Conservation (phyloP, 768 basidiomycete species). For the Tylopilus balloui region DNA sequence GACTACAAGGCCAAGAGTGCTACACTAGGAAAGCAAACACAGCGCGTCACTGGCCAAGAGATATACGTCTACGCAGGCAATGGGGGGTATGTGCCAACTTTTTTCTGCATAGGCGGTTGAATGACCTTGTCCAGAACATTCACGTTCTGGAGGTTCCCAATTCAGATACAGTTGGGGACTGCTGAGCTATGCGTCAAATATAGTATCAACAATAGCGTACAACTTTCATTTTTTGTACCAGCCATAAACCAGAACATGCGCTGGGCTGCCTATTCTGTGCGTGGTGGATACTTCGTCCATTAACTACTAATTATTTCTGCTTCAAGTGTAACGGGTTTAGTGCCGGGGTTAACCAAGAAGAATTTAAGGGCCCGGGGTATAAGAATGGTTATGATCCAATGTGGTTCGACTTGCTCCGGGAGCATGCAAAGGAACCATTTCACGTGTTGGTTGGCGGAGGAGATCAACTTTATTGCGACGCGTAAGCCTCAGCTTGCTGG, state of each 20-base stretch:
- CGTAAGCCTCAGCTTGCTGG: constrained; percentile 37
- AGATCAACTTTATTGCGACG: constrained; percentile 87
- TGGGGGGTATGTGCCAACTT: constrained; percentile 42
- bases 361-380: constrained; percentile 78
- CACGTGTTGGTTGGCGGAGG: constrained; percentile 93
- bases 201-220: constrained; percentile 74
- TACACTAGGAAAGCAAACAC: constrained; percentile 30
- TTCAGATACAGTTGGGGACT: constrained; percentile 69
- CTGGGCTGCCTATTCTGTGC: constrained; percentile 83
- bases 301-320: background rate
- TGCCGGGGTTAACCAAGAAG: constrained; percentile 83
- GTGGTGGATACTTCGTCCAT: constrained; percentile 21
- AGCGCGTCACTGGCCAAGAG: constrained; percentile 57
- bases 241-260: constrained; percentile 79
- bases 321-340: constrained; percentile 83
- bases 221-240: constrained; percentile 80
- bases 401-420: constrained; percentile 87
- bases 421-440: constrained; percentile 76
- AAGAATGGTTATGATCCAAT: constrained; percentile 83
- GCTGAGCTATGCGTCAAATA: constrained; percentile 78
- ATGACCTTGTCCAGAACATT: constrained; percentile 51
- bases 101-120: background rate
- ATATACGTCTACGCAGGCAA: constrained; percentile 63
- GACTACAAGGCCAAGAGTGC: constrained; percentile 20
- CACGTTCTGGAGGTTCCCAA: constrained; percentile 92